phyloP scores from a whole-genome alignment of 768 basidiomycete species.

The Flagelloscypha sp. region DNA sequence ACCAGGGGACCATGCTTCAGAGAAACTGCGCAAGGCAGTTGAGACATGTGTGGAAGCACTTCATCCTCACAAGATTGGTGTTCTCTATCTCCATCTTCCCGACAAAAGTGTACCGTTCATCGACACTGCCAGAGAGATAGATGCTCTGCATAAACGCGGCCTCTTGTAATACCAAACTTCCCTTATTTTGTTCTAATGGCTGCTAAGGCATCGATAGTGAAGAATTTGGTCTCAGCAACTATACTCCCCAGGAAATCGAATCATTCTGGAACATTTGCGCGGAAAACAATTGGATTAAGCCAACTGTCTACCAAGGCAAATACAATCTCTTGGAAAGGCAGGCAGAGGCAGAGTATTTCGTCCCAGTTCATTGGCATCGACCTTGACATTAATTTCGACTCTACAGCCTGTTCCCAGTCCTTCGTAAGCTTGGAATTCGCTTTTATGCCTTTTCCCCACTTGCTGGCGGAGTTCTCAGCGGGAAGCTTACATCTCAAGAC shows the following conservation, averaged over 20 bases:
- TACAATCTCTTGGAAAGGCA: slow-evolving; percentile 16
- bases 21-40: slow-evolving; percentile 20
- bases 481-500: too few species aligned
- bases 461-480: slow-evolving; percentile 12
- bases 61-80: slow-evolving; percentile 25
- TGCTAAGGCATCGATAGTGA: slow-evolving; percentile 4
- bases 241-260: slow-evolving; percentile 10
- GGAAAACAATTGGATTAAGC: slow-evolving; percentile 13
- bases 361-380: background rate
- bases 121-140: slow-evolving; percentile 16
- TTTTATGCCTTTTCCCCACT: slow-evolving; percentile 24
- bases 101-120: slow-evolving; percentile 14
- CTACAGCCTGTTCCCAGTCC: slow-evolving; percentile 13
- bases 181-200: background rate
- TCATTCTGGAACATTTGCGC: background rate
- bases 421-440: slow-evolving; percentile 18
- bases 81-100: slow-evolving; percentile 24
- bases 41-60: slow-evolving; percentile 23
- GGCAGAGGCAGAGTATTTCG: slow-evolving; percentile 13
- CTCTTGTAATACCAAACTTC: slow-evolving; percentile 10
- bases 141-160: slow-evolving; percentile 16
- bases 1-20: slow-evolving; percentile 9
- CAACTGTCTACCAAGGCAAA: slow-evolving; percentile 17
- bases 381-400: background rate
- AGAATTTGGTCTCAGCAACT: slow-evolving; percentile 14